Evolutionary conservation across 2,329 filamentous ascomycete genomes (phyloP).

Genomic region (Fusarium algeriense): DNA sequence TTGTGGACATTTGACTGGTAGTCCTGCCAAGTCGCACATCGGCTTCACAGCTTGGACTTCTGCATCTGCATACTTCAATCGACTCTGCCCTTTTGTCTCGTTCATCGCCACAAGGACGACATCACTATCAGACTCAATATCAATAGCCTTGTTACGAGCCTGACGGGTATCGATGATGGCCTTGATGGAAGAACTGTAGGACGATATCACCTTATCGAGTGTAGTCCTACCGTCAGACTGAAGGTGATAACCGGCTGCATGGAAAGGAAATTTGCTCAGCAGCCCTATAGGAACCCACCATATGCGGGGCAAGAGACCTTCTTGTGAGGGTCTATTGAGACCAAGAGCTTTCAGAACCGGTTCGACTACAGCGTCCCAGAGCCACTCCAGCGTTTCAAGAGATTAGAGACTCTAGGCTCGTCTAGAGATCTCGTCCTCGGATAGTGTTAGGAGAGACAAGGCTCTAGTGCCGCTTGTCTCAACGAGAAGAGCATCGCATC

Average conservation of each 20-base stretch:
- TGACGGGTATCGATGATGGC: neutral
- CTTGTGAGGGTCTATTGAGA: accelerated
- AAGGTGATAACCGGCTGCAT: neutral
- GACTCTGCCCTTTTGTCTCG: neutral
- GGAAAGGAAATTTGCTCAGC: neutral
- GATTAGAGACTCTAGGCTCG: too few relatives aligned
- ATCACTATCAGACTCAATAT: too few relatives aligned
- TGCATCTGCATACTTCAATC: neutral
- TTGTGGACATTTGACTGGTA: neutral
- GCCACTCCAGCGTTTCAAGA: neutral
- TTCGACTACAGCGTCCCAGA: neutral
- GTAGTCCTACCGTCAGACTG: neutral
- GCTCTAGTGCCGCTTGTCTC: accelerated
- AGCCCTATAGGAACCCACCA: neutral
- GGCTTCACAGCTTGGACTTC: too few relatives aligned
- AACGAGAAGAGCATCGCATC: neutral
- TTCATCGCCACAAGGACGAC: neutral
- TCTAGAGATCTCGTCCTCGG: neutral
- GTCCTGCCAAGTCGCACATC: too few relatives aligned
- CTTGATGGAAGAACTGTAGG: neutral
- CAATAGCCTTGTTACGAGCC: neutral
- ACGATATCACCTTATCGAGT: neutral
- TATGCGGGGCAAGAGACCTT: neutral
- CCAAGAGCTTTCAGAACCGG: neutral
- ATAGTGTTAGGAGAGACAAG: neutral